Conservation (phyloP, 148 eudicot species). For the Linanthus parryae region DNA sequence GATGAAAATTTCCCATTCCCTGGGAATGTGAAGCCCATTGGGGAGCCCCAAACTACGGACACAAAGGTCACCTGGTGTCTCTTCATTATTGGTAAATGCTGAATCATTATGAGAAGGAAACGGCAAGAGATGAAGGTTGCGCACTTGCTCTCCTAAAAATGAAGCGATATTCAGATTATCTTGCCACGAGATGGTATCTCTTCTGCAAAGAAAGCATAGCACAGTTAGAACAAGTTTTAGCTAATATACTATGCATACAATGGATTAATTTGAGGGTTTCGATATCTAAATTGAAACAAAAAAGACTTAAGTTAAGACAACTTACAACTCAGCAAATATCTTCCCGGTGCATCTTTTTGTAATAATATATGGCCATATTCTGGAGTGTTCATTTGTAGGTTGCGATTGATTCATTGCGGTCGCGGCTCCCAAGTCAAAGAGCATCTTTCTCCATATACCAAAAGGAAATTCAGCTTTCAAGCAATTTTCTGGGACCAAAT, state of each 20-base stretch:
- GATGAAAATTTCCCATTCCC: slow-evolving; percentile 46
- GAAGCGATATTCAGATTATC: slow-evolving; percentile 71
- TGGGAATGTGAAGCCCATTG: slow-evolving; percentile 21
- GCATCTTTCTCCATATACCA: slow-evolving; percentile 66
- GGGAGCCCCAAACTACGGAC: slow-evolving; percentile 22
- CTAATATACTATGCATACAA: slow-evolving; percentile 1
- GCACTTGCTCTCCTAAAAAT: slow-evolving; percentile 83
- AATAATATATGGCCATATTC: slow-evolving; percentile 74
- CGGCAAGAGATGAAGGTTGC: slow-evolving; percentile 65
- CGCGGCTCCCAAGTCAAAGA: slow-evolving; percentile 45
- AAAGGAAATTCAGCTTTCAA: slow-evolving; percentile 37
- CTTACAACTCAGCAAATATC: slow-evolving; percentile 79
- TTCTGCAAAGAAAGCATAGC: slow-evolving; percentile 43
- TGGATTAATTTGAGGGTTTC: not conserved
- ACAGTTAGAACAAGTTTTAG: slow-evolving; percentile 6
- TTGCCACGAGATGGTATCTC: slow-evolving; percentile 56
- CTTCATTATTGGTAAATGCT: slow-evolving; percentile 17
- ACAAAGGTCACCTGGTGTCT: slow-evolving; percentile 18
- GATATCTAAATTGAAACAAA: not conserved
- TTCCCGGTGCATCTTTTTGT: slow-evolving; percentile 76
- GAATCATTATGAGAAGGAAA: slow-evolving; percentile 38
- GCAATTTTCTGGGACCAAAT: slow-evolving; percentile 18
- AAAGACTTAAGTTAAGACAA: slow-evolving; percentile 9
- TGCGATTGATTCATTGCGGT: slow-evolving; percentile 22
- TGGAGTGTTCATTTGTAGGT: slow-evolving; percentile 29